Percentiles rank a stretch among this genome's conserved stretches.
phyloP scores from a whole-genome alignment of 108 stramenopile species.

The Nitzschia sp. region DNA sequence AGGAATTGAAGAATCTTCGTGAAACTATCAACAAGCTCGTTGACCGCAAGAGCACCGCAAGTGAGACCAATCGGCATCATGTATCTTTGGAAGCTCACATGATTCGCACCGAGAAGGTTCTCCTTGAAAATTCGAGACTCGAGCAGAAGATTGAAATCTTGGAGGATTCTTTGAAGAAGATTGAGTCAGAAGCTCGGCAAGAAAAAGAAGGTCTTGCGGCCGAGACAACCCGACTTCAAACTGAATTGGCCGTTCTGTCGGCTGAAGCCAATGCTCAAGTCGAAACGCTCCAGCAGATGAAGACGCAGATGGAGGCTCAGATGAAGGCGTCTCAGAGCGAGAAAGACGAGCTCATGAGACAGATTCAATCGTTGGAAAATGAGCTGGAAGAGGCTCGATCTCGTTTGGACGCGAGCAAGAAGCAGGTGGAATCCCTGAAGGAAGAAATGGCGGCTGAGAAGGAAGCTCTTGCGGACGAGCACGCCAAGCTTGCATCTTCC shows the following conservation, averaged over 20 bases:
- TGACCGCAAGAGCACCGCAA: neutral
- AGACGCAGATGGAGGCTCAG: slow-evolving; percentile 5
- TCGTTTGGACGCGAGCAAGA: neutral
- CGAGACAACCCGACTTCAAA: slow-evolving; percentile 6
- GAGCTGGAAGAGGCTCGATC: slow-evolving; percentile 9
- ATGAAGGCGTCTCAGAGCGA: neutral
- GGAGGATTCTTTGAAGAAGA: slow-evolving; percentile 20
- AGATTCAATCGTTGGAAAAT: slow-evolving; percentile 3
- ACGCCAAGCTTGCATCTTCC: neutral
- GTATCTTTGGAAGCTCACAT: neutral
- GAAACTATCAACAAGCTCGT: slow-evolving; percentile 1
- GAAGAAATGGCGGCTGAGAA: slow-evolving; percentile 13
- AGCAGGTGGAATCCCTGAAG: slow-evolving; percentile 4
- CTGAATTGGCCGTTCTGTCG: neutral
- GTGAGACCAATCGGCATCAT: neutral
- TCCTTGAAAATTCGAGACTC: slow-evolving; percentile 14
- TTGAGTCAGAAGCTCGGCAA: neutral
- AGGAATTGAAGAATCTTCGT: slow-evolving; percentile 17
- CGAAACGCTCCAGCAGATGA: slow-evolving; percentile 11
- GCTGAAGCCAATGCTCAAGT: neutral
- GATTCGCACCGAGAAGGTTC: slow-evolving; percentile 16
- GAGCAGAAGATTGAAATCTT: slow-evolving; percentile 17
- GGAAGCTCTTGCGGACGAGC: slow-evolving; percentile 8
- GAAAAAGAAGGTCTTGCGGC: slow-evolving; percentile 1
- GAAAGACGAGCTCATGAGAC: slow-evolving; percentile 4